Conservation (phyloP, 1,284 basidiomycete species). For the Spongiforma sp. region DNA sequence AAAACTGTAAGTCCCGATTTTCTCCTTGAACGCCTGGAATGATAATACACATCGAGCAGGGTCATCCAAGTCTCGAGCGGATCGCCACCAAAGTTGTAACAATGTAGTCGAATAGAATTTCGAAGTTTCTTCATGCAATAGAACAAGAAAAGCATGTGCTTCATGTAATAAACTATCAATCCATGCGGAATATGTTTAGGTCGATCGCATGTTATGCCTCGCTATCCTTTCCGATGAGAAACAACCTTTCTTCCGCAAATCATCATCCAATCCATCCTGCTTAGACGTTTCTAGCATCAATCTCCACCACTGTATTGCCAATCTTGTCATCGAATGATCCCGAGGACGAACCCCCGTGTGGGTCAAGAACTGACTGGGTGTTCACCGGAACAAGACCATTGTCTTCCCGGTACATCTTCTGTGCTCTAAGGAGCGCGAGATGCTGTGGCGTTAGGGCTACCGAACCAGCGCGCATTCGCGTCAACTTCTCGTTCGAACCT, state of each 20-base stretch:
- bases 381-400: constrained; percentile 27
- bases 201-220: no score
- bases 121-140: no score
- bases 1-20: constrained; percentile 67
- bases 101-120: not conserved
- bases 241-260: not conserved
- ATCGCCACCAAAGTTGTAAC: constrained; percentile 35
- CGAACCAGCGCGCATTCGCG: not conserved
- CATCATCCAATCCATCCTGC: not conserved
- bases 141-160: constrained; percentile 21
- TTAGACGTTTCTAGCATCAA: constrained; percentile 23
- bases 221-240: constrained; percentile 11
- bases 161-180: constrained; percentile 11
- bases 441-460: constrained; percentile 34
- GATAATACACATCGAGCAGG: constrained; percentile 33
- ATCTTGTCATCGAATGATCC: constrained; percentile 23
- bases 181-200: no score
- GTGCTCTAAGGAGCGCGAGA: constrained; percentile 24
- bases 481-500: constrained; percentile 18
- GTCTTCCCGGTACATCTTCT: constrained; percentile 33
- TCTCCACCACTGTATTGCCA: not conserved
- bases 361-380: constrained; percentile 23
- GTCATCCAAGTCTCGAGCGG: constrained; percentile 56
- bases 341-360: constrained; percentile 3
- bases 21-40: not conserved